phyloP scores from a whole-genome alignment of 2,329 filamentous ascomycete genomes.

The Sporothrix luriei region DNA sequence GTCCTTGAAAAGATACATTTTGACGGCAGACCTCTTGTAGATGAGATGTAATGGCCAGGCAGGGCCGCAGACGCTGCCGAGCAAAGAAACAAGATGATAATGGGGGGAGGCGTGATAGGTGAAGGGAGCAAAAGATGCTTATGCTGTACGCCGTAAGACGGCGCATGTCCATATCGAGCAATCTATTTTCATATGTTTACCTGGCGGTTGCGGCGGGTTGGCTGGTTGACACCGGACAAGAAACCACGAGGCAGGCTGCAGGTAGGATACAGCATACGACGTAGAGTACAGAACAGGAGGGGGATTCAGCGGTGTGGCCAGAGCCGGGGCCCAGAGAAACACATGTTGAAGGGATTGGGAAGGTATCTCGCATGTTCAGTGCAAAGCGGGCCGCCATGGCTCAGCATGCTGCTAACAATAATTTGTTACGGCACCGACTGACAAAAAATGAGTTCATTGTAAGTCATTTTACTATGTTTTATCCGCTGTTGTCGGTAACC shows the following conservation, averaged over 20 bases:
- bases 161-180: neutral
- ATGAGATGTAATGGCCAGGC: slow-evolving; percentile 18
- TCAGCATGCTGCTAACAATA: neutral
- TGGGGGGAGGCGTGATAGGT: neutral
- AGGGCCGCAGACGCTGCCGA: slow-evolving; percentile 8
- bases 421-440: neutral
- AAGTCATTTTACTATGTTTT: no score
- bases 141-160: neutral
- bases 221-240: neutral
- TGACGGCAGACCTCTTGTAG: neutral
- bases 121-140: neutral
- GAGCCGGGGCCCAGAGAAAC: slow-evolving; percentile 4
- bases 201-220: slow-evolving; percentile 13
- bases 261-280: slow-evolving; percentile 8
- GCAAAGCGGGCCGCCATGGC: slow-evolving; percentile 12
- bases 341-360: no score
- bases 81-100: neutral
- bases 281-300: slow-evolving; percentile 14
- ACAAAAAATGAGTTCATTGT: neutral
- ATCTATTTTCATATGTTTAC: slow-evolving; percentile 1
- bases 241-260: slow-evolving; percentile 16
- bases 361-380: neutral
- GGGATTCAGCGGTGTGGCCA: slow-evolving; percentile 10
- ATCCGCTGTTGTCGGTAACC: neutral
- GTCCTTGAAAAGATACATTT: neutral